Percentiles rank a stretch among this genome's conserved stretches.
These are phyloP conservation scores for Gracilariopsis chorda DNA, from an alignment of 23 red algal species.

Conservation along the genomic window DNA sequence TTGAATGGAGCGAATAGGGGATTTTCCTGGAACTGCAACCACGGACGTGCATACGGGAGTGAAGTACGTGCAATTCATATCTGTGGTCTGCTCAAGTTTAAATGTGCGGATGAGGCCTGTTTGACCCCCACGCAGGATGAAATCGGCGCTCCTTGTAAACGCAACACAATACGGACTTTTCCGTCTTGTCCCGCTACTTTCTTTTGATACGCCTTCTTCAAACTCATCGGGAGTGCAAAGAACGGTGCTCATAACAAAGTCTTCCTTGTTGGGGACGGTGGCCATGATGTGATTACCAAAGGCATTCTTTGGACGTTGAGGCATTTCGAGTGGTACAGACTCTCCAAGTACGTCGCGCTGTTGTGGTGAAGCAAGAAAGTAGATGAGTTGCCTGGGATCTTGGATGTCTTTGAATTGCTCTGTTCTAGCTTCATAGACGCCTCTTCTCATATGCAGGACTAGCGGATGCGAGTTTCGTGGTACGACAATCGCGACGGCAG, in stretches of 20 bases:
- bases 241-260: neutral
- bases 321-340: neutral
- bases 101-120: slow-evolving; percentile 40
- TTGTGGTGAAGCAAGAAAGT: neutral
- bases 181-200: slow-evolving; percentile 25
- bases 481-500: slow-evolving; percentile 21
- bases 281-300: slow-evolving; percentile 52
- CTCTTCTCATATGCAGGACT: slow-evolving; percentile 34
- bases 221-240: slow-evolving; percentile 43
- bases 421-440: slow-evolving; percentile 13
- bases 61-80: neutral
- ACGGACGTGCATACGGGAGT: slow-evolving; percentile 14
- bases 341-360: neutral
- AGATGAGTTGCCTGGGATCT: neutral
- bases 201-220: slow-evolving; percentile 7
- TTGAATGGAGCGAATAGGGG: slow-evolving; percentile 50
- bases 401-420: slow-evolving; percentile 2
- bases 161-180: slow-evolving; percentile 24
- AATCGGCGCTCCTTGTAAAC: slow-evolving; percentile 8
- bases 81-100: neutral
- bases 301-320: neutral
- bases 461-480: slow-evolving; percentile 31
- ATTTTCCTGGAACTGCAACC: slow-evolving; percentile 27
- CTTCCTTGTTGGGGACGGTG: neutral
- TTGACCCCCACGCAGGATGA: slow-evolving; percentile 35